phyloP scores from a whole-genome alignment of 1,284 basidiomycete species.

The Boletus sp. region DNA sequence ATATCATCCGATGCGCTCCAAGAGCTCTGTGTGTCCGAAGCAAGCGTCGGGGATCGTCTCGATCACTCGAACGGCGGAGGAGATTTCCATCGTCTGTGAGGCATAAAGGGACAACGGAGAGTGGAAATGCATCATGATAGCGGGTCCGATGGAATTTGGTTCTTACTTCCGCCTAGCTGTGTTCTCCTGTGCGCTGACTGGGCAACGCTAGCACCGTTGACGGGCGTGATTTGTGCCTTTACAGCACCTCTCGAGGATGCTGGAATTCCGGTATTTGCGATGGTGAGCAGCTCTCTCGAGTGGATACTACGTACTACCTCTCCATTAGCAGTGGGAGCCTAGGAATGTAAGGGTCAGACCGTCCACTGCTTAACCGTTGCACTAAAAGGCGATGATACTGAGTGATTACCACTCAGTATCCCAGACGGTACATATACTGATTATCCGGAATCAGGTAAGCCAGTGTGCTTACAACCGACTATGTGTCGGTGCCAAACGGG shows the following conservation, averaged over 20 bases:
- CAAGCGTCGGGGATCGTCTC: constrained; percentile 45
- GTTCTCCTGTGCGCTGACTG: constrained; percentile 1
- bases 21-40: constrained; percentile 20
- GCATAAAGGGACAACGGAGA: constrained; percentile 37
- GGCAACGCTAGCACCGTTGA: constrained; percentile 44
- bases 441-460: too few species aligned
- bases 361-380: too few species aligned
- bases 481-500: constrained; percentile 51
- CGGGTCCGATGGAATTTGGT: constrained; percentile 67
- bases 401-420: too few species aligned
- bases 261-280: constrained; percentile 54
- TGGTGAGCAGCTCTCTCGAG: constrained; percentile 43
- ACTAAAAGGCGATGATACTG: too few species aligned
- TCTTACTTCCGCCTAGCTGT: constrained; percentile 15
- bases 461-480: too few species aligned
- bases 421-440: too few species aligned
- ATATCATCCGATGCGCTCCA: constrained; percentile 33
- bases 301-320: too few species aligned
- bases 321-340: too few species aligned
- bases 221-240: constrained; percentile 56
- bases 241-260: constrained; percentile 54
- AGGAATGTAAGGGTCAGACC: too few species aligned
- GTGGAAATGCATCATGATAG: constrained; percentile 61
- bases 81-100: constrained; percentile 58
- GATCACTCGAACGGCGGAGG: constrained; percentile 55